phyloP scores from a whole-genome alignment of 2,329 filamentous ascomycete species.

The Claviceps sp. region DNA sequence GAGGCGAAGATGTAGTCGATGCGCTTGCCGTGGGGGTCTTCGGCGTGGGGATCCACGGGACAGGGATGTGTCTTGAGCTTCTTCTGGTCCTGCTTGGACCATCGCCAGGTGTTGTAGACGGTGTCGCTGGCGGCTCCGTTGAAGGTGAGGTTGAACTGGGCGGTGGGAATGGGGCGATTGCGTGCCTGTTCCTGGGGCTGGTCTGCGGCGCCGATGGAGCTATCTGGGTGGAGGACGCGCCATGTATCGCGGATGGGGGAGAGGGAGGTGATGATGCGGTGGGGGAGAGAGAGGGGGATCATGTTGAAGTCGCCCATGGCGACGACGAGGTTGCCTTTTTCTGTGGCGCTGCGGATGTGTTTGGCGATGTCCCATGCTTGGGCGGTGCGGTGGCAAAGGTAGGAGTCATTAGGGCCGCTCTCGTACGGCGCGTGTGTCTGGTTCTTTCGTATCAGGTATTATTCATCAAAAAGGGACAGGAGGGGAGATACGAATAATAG shows the following conservation, averaged over 20 bases:
- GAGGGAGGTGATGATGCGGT: slow-evolving; percentile 68
- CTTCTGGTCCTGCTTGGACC: slow-evolving; percentile 59
- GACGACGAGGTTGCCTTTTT: slow-evolving; percentile 70
- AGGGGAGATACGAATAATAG: too few species aligned
- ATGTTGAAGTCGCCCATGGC: slow-evolving; percentile 95
- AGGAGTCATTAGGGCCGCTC: slow-evolving; percentile 63
- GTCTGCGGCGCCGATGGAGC: slow-evolving; percentile 61
- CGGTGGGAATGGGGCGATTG: slow-evolving; percentile 55
- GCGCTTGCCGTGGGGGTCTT: slow-evolving; percentile 67
- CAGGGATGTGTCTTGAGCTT: slow-evolving; percentile 45
- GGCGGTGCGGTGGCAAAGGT: slow-evolving; percentile 78
- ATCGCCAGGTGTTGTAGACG: slow-evolving; percentile 85
- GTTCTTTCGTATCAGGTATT: too few species aligned
- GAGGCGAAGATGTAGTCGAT: slow-evolving; percentile 90
- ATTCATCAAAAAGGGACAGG: neutral
- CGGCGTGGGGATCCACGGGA: slow-evolving; percentile 46
- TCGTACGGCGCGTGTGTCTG: slow-evolving; percentile 77
- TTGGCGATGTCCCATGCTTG: slow-evolving; percentile 95
- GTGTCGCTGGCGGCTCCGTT: slow-evolving; percentile 86
- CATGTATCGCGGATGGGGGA: slow-evolving; percentile 72
- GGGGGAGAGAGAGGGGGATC: slow-evolving; percentile 73
- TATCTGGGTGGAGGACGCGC: slow-evolving; percentile 72
- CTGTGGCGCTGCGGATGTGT: slow-evolving; percentile 67
- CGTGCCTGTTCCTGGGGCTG: slow-evolving; percentile 55
- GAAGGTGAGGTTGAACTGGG: slow-evolving; percentile 60